Conservation (phyloP, 2,329 filamentous ascomycete species). For the Colletotrichum sp. region DNA sequence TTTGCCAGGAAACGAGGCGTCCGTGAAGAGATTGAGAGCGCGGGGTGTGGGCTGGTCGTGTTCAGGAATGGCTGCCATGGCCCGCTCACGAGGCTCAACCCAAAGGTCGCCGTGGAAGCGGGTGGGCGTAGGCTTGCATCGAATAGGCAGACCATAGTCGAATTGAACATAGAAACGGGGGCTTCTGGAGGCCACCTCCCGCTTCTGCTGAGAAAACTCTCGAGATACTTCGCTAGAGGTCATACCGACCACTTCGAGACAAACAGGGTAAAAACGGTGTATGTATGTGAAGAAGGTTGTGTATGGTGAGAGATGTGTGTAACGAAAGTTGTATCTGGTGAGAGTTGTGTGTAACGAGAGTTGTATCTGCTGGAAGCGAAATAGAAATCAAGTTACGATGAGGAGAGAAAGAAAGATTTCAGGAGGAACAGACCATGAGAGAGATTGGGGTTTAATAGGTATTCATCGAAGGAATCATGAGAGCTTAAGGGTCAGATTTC, state of each 20-base stretch:
- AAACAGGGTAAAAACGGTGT: neutral
- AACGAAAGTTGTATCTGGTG: neutral
- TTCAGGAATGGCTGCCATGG: neutral
- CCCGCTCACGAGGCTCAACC: neutral
- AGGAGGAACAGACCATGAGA: neutral
- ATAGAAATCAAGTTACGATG: neutral
- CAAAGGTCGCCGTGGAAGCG: neutral
- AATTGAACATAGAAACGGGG: neutral
- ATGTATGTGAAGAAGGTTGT: neutral
- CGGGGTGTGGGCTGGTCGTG: neutral
- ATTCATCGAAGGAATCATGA: neutral
- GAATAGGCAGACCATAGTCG: neutral
- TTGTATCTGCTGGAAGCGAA: neutral
- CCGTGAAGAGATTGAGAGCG: neutral
- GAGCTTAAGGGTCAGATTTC: neutral
- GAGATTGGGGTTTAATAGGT: neutral
- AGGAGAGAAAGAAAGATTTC: neutral
- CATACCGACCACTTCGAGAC: neutral
- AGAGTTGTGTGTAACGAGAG: neutral
- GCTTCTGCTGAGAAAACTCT: neutral
- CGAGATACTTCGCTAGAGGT: neutral
- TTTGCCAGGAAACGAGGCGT: neutral
- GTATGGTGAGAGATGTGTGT: neutral
- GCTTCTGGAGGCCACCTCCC: neutral
- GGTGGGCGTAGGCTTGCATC: neutral